Percentiles rank a stretch among this genome's conserved stretches.
phyloP scores from a whole-genome alignment of 2,329 filamentous ascomycete species.

The Aspergillus cejpii region DNA sequence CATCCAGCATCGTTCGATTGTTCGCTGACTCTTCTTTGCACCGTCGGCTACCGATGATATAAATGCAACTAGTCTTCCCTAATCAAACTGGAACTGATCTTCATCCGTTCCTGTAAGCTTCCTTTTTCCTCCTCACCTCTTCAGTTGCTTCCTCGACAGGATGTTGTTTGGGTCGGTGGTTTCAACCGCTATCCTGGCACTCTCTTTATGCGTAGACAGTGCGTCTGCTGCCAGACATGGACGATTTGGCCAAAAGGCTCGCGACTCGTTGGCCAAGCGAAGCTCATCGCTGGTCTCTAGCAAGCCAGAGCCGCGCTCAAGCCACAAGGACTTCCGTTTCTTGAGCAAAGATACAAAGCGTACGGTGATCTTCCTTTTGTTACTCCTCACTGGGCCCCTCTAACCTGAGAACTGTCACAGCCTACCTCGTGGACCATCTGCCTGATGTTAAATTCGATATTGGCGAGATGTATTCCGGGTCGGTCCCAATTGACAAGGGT shows the following conservation, averaged over 20 bases:
- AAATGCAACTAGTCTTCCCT: not conserved
- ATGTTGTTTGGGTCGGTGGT: slow-evolving; percentile 26
- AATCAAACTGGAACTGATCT: slow-evolving; percentile 4
- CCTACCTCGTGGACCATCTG: slow-evolving; percentile 58
- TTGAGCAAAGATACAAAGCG: slow-evolving; percentile 22
- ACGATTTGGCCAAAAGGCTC: slow-evolving; percentile 21
- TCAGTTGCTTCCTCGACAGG: not conserved
- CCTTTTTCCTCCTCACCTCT: slow-evolving; percentile 1
- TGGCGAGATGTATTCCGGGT: slow-evolving; percentile 45
- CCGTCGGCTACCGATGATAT: too few relatives aligned
- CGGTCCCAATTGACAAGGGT: slow-evolving; percentile 49
- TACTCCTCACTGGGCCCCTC: not conserved
- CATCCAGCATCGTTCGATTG: not conserved
- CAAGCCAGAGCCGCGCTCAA: slow-evolving; percentile 9
- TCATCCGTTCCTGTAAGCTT: slow-evolving; percentile 1
- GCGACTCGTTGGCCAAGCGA: slow-evolving; percentile 19
- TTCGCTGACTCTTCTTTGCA: not conserved
- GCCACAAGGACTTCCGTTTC: slow-evolving; percentile 22
- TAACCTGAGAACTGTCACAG: slow-evolving; percentile 28
- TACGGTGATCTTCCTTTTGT: slow-evolving; percentile 10
- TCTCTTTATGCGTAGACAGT: slow-evolving; percentile 18
- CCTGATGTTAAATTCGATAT: slow-evolving; percentile 66
- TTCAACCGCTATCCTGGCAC: slow-evolving; percentile 18
- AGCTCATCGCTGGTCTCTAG: slow-evolving; percentile 9
- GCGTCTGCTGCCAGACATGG: slow-evolving; percentile 21